These are phyloP conservation scores for Pseudevernia furfuracea DNA, from an alignment of 495 filamentous ascomycete species.

Conservation along the genomic window DNA sequence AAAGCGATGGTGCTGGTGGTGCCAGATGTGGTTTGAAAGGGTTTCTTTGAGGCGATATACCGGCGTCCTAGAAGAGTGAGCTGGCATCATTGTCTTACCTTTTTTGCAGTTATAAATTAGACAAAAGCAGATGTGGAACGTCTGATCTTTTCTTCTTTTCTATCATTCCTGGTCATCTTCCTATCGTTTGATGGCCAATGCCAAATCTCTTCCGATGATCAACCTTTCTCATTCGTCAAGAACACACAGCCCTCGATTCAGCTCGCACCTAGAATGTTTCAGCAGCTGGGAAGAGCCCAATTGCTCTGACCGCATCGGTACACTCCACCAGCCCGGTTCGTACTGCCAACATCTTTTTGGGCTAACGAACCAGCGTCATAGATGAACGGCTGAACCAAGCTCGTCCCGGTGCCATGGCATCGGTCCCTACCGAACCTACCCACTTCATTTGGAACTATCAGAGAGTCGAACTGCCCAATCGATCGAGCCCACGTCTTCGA, in stretches of 20 bases:
- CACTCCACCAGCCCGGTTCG: neutral
- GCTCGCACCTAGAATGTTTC: neutral
- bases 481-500: neutral
- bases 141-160: neutral
- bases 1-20: conserved; percentile 15
- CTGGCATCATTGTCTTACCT: neutral
- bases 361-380: neutral
- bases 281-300: neutral
- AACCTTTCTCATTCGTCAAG: neutral
- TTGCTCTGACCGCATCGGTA: neutral
- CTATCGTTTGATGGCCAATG: neutral
- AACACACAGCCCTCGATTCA: neutral
- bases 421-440: neutral
- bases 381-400: too few relatives aligned
- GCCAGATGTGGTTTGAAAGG: neutral
- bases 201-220: neutral
- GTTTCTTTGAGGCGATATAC: conserved; percentile 2
- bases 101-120: neutral
- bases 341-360: too few relatives aligned
- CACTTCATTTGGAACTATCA: neutral
- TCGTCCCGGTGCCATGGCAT: neutral
- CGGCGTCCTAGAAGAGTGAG: neutral
- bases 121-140: neutral
- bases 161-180: neutral
- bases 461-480: neutral